These are phyloP conservation scores for Furcasterigmium furcatum DNA, from an alignment of 2,329 filamentous ascomycete species.

Conservation along the genomic window DNA sequence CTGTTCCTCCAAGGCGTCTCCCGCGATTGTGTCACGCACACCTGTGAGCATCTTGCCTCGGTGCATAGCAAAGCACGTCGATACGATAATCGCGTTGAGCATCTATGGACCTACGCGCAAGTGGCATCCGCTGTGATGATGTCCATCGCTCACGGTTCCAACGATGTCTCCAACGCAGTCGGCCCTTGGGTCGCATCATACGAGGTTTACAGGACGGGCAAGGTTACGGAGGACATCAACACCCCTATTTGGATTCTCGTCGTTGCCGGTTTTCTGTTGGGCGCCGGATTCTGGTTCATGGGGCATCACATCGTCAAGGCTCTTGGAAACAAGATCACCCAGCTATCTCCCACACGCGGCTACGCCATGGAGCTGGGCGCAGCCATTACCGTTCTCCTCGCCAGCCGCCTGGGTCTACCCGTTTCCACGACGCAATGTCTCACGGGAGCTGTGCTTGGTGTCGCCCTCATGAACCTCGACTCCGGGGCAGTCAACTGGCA, in stretches of 20 bases:
- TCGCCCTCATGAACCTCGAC: conserved; percentile 11
- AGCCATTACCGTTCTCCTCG: conserved; percentile 24
- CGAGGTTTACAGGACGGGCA: conserved; percentile 23
- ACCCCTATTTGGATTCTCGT: conserved; percentile 34
- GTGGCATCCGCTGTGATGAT: conserved; percentile 31
- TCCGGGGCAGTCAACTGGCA: conserved; percentile 11
- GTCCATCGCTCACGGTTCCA: conserved; percentile 36
- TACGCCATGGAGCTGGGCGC: conserved; percentile 34
- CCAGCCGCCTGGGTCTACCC: conserved; percentile 9
- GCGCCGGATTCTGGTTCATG: conserved; percentile 32
- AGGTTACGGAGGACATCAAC: conserved; percentile 18
- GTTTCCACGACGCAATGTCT: conserved; percentile 15
- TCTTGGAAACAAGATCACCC: conserved; percentile 37
- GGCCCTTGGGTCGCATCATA: conserved; percentile 32
- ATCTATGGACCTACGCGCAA: conserved; percentile 40
- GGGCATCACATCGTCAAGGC: conserved; percentile 33
- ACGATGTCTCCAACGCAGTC: conserved; percentile 36
- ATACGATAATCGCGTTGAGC: conserved; percentile 41
- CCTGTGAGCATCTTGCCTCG: neutral
- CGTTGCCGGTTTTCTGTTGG: conserved; percentile 27
- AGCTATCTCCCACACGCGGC: conserved; percentile 30
- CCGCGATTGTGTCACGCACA: conserved; percentile 10
- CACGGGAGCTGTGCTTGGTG: conserved; percentile 13
- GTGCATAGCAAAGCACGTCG: conserved; percentile 24
- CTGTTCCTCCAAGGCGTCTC: conserved; percentile 13